Conservation (phyloP, 495 filamentous ascomycete genomes). For the Penicillium waksmanii region DNA sequence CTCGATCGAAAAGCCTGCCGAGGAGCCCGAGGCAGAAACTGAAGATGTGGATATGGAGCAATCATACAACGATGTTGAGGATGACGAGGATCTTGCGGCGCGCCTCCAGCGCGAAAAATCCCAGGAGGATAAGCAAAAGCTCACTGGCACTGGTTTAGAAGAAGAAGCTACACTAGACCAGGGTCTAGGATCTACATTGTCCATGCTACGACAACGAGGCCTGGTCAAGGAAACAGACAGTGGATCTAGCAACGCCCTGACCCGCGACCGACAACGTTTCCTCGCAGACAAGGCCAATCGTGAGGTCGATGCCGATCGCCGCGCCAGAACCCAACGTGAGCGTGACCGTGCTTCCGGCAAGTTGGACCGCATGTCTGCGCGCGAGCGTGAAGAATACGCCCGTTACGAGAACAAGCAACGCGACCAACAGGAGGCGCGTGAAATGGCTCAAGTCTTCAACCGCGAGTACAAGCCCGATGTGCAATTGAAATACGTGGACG, state of each 20-base stretch:
- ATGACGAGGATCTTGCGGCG: conserved; percentile 53
- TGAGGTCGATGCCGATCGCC: conserved; percentile 74
- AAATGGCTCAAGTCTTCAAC: conserved; percentile 82
- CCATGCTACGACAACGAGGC: conserved; percentile 80
- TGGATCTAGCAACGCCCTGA: conserved; percentile 65
- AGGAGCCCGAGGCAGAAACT: conserved; percentile 54
- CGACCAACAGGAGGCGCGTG: conserved; percentile 77
- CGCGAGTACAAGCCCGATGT: conserved; percentile 88
- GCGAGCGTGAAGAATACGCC: conserved; percentile 89
- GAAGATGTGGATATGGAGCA: conserved; percentile 65
- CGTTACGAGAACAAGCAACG: conserved; percentile 83
- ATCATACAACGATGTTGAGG: conserved; percentile 60
- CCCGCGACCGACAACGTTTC: conserved; percentile 80
- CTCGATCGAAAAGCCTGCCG: conserved; percentile 47
- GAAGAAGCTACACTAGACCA: conserved; percentile 77
- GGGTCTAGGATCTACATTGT: conserved; percentile 80
- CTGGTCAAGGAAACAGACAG: conserved; percentile 68
- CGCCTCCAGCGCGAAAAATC: conserved; percentile 56
- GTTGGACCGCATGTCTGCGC: conserved; percentile 82
- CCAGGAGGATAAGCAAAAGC: conserved; percentile 36
- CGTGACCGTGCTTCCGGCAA: conserved; percentile 79
- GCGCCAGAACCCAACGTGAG: conserved; percentile 82
- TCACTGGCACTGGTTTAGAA: conserved; percentile 76
- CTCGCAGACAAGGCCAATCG: conserved; percentile 73
- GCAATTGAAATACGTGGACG: conserved; percentile 87